Base-by-base conservation (phyloP, 2,329 filamentous ascomycete species). In the Gliomastix tumulicola region DNA sequence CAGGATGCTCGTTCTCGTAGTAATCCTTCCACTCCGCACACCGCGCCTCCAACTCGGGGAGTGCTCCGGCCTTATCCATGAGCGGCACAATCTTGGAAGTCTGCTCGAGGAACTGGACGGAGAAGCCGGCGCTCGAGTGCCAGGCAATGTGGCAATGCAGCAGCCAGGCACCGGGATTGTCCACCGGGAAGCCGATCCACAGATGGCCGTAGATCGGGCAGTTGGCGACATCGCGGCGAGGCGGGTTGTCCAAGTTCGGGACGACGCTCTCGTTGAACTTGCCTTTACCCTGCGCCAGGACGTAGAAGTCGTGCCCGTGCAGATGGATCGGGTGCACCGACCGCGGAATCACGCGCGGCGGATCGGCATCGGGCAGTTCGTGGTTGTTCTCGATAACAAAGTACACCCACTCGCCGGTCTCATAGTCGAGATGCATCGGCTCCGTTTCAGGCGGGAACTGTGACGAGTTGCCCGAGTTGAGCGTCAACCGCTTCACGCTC, bases 111-210 rank as follows among this genome's bases (percentile, higher is more conserved):
- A 51, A 46, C 38, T 51, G 49, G 21, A 51, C 36, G 7, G 44
- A 41, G 31, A 51, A 49, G 16, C 47, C 47, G 35, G 46, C 45
- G 12, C 42, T 41, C 0, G 45, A 60, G 45, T 74, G 70, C 56
- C 67, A 69, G 7, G 59, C 60, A 5, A 70, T 66, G 45, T 71
- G 68, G 46, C 68, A 72, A 46, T 71, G 68, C 44, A 71, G 60
- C 1, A 69, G 49, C 68, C 68, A 71, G 0, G 56, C 53, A 1
- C 69, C 69, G 3, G 70, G 66, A 49, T 74, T 76, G 38, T 65
- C 58, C 1, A 62, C 60, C 46, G 68, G 53, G 41, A 71, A 68
- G 3, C 66, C 69, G 36, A 76, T 55, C n/a, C 71, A 64, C 4
- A 72, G 37, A 49, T 66, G 66, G 0, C 70, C 69, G 9, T 46